phyloP scores from a whole-genome alignment of 2,329 filamentous ascomycete genomes.

The Hymenoscyphus albidus region DNA sequence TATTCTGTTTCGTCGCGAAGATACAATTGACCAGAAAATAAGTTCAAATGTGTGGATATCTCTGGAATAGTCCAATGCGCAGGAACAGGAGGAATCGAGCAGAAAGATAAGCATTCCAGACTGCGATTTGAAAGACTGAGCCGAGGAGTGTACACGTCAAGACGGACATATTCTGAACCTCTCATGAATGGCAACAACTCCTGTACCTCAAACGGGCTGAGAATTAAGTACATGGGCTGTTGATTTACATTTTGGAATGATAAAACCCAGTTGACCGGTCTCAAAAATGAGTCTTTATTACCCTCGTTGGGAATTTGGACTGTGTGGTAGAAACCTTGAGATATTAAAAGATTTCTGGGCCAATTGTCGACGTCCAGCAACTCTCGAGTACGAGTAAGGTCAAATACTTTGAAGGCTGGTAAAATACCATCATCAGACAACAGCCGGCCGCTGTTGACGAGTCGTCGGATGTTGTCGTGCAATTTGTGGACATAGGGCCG shows the following conservation, averaged over 20 bases:
- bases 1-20: conserved; percentile 53
- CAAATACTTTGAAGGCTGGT: conserved; percentile 45
- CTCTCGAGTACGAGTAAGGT: conserved; percentile 39
- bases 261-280: conserved; percentile 52
- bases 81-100: conserved; percentile 35
- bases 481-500: conserved; percentile 41
- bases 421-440: neutral
- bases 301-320: conserved; percentile 31
- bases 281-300: conserved; percentile 44
- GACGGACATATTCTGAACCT: conserved; percentile 33
- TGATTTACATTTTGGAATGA: too few species aligned
- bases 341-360: conserved; percentile 41
- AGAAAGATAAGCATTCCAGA: conserved; percentile 46
- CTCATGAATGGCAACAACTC: conserved; percentile 41
- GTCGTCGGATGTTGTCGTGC: conserved; percentile 30
- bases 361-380: conserved; percentile 37
- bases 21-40: conserved; percentile 67
- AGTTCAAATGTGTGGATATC: conserved; percentile 46
- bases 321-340: conserved; percentile 47
- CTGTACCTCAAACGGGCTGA: conserved; percentile 57
- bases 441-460: neutral
- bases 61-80: conserved; percentile 19
- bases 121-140: conserved; percentile 36
- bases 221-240: too few species aligned
- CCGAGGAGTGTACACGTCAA: conserved; percentile 51